Evolutionary conservation across 768 basidiomycete genomes (phyloP).

Genomic region (Calocera cornea): DNA sequence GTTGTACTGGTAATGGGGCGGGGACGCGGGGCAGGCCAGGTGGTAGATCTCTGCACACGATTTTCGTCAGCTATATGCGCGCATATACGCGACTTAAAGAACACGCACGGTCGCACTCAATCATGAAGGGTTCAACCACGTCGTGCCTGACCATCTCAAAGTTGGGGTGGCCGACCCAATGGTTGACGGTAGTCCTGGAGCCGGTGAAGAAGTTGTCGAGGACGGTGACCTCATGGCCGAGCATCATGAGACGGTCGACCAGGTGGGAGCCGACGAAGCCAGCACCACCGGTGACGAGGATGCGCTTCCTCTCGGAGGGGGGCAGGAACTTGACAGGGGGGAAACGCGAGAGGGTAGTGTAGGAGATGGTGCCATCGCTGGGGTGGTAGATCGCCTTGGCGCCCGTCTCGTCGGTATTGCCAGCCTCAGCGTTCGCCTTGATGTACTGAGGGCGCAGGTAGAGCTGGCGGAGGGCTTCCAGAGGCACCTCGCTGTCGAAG

Average conservation of each 20-base stretch:
- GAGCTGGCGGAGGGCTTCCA: conserved; percentile 71
- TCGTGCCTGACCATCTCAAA: conserved; percentile 98
- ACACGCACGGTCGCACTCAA: conserved; percentile 90
- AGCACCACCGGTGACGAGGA: conserved; percentile 92
- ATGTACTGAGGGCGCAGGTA: conserved; percentile 77
- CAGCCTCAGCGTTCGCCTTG: conserved; percentile 25
- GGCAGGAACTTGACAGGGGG: conserved; percentile 83
- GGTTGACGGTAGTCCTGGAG: conserved; percentile 87
- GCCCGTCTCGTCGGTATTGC: conserved; percentile 29
- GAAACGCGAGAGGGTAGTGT: conserved; percentile 82
- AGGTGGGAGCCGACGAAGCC: conserved; percentile 99
- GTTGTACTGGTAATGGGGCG: conserved; percentile 96
- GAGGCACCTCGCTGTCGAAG: conserved; percentile 71
- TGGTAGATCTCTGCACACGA: conserved; percentile 80
- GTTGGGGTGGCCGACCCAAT: conserved; percentile 97
- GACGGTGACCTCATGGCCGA: conserved; percentile 95
- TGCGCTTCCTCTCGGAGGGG: conserved; percentile 63
- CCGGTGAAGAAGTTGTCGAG: conserved; percentile 99
- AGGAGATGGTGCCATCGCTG: conserved; percentile 68
- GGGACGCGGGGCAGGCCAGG: conserved; percentile 93
- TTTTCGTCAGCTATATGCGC: conserved; percentile 9
- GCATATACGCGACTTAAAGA: neutral
- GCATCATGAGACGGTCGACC: conserved; percentile 91
- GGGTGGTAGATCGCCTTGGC: conserved; percentile 77
- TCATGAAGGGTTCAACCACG: conserved; percentile 93